Conservation (phyloP, 768 basidiomycete species). For the Arthromyces matolae region DNA sequence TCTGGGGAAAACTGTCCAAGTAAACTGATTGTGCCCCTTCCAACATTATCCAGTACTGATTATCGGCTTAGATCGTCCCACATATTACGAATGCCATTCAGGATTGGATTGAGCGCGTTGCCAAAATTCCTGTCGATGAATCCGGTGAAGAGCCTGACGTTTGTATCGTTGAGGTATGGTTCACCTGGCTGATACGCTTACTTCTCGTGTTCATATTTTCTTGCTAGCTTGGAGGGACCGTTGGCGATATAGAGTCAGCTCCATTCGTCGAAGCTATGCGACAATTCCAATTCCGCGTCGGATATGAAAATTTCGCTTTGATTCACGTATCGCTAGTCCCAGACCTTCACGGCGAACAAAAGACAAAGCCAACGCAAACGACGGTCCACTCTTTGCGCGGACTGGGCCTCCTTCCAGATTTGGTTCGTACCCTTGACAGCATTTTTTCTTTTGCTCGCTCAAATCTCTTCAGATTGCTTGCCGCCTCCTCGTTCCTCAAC, state of each 20-base stretch:
- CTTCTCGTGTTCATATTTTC: not conserved
- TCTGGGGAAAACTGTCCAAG: constrained; percentile 96
- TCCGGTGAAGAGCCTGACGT: constrained; percentile 92
- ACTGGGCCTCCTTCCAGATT: constrained; percentile 86
- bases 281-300: constrained; percentile 99
- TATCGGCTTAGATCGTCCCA: constrained; percentile 86
- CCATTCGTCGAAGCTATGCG: constrained; percentile 98
- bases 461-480: constrained; percentile 74
- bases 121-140: constrained; percentile 92
- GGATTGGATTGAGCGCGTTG: constrained; percentile 96
- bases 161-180: constrained; percentile 88
- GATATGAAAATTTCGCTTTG: constrained; percentile 93
- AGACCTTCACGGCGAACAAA: constrained; percentile 97
- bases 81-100: constrained; percentile 97
- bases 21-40: constrained; percentile 26
- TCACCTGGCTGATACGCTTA: no score
- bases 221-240: constrained; percentile 90
- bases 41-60: no score
- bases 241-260: constrained; percentile 97
- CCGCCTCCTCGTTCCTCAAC: constrained; percentile 74
- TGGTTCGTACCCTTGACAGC: no score
- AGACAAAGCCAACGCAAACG: constrained; percentile 98
- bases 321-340: constrained; percentile 98
- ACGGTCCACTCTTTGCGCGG: constrained; percentile 92
- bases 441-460: not conserved